Conservation (phyloP, 352 stramenopile species). For the Pythium rhizo-oryzae region DNA sequence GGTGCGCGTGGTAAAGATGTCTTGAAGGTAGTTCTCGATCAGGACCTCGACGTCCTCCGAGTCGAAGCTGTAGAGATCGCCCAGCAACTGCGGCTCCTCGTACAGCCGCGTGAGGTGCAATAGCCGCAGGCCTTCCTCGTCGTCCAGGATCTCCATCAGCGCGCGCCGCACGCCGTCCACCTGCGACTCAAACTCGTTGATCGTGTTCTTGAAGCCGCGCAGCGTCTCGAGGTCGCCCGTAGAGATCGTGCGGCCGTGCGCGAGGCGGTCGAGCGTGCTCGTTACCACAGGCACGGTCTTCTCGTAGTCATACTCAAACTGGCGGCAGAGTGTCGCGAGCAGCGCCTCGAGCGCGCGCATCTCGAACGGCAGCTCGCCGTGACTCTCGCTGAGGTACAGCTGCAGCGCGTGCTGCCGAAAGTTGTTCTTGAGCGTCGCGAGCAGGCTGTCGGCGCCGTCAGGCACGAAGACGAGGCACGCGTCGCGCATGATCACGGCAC, state of each 20-base stretch:
- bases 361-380: slow-evolving; percentile 15
- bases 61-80: slow-evolving; percentile 63
- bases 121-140: slow-evolving; percentile 67
- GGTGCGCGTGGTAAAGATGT: slow-evolving; percentile 79
- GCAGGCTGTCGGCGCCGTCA: slow-evolving; percentile 54
- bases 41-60: slow-evolving; percentile 75
- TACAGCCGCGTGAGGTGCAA: slow-evolving; percentile 73
- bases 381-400: slow-evolving; percentile 9
- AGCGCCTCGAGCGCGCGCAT: slow-evolving; percentile 42
- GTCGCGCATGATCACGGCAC: slow-evolving; percentile 75
- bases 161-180: slow-evolving; percentile 59
- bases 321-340: slow-evolving; percentile 54
- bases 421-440: slow-evolving; percentile 35
- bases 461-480: slow-evolving; percentile 39
- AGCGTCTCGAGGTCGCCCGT: slow-evolving; percentile 61
- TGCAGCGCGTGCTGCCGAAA: slow-evolving; percentile 27
- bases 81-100: slow-evolving; percentile 49
- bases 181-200: slow-evolving; percentile 76
- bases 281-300: slow-evolving; percentile 50
- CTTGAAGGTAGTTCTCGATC: slow-evolving; percentile 77
- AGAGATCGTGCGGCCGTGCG: slow-evolving; percentile 43
- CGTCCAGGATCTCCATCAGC: slow-evolving; percentile 71
- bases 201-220: slow-evolving; percentile 72
- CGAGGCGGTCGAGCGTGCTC: slow-evolving; percentile 50
- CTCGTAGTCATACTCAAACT: slow-evolving; percentile 58